Percentiles rank a stretch among this genome's conserved stretches.
phyloP scores from a whole-genome alignment of 305 asterid genomes.

The Fraxinus greggii region DNA sequence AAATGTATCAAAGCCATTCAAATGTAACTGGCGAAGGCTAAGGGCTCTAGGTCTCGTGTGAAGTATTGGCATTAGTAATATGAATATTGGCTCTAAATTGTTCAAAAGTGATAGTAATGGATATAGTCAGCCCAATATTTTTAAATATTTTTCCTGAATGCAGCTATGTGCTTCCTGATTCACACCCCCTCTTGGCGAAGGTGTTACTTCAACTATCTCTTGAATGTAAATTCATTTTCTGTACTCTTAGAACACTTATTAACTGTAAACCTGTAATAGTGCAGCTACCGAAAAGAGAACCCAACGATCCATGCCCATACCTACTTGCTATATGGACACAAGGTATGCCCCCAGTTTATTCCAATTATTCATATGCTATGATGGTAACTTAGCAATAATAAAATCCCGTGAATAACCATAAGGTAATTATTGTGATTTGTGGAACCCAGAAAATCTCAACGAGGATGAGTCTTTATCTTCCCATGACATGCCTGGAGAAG shows the following conservation, averaged over 20 bases:
- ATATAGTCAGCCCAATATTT: background rate
- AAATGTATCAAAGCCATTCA: background rate
- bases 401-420: background rate
- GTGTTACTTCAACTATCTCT: constrained; percentile 16
- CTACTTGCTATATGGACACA: constrained; percentile 33
- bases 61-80: background rate
- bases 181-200: constrained; percentile 20
- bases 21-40: background rate
- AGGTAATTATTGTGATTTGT: background rate
- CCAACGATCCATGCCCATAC: constrained; percentile 26
- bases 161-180: constrained; percentile 33
- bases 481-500: constrained; percentile 12
- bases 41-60: background rate
- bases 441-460: constrained; percentile 20
- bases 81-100: background rate
- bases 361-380: background rate
- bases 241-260: background rate
- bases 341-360: constrained; percentile 16
- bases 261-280: constrained; percentile 6
- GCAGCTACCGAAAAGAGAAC: constrained; percentile 23
- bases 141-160: background rate
- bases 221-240: background rate
- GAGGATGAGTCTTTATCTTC: constrained; percentile 12
- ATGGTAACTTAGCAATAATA: background rate
- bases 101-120: background rate